Evolutionary conservation across 768 basidiomycete species (phyloP), one percentile per base, ranked within the genome.

Genomic region (Serpula lacrymans): DNA sequence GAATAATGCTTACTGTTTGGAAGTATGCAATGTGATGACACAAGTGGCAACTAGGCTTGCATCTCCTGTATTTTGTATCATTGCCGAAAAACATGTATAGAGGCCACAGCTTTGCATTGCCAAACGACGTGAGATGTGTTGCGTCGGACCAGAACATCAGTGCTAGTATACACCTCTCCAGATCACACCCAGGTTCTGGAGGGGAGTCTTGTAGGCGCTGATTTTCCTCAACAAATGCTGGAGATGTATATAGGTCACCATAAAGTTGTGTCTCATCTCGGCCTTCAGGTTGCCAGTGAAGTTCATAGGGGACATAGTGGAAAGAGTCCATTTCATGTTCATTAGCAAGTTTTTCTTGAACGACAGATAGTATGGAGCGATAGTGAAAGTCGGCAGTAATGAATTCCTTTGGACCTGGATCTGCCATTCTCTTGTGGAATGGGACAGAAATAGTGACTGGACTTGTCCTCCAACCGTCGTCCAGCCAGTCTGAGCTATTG

Each of bases 101-200:
- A 3, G 54, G 57, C 58, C 58, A 59, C 2, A 57, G 21, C n/a
- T 42, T 43, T 24, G 55, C 51, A 2, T 49, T 39, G 0, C 66
- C 59, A 43, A 65, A 68, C 8, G 47, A 32, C 3, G 60, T 45
- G 4, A 67, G 44, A 21, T 58, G 55, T 6, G 58, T 64, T 0
- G 46, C 16, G 47, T 68, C 62, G 0, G 63, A 65, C 43, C 52
- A 57, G 34, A 60, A 45, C 55, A 64, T 61, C 7, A 58, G 24
- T 8, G 39, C 51, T 5, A 44, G 46, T 22, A 62, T 43, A 1
- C 35, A 39, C 4, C 46, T 38, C 11, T 45, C 48, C 2, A 59
- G 46, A 4, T 44, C 21, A 32, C 52, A 50, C 2, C 31, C 49
- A 2, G 43, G 38, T n/a, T 57, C 55, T 6, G 28, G 37, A 5